Conservation (phyloP, 352 stramenopile genomes). For the Phytopythium oedochilum region DNA sequence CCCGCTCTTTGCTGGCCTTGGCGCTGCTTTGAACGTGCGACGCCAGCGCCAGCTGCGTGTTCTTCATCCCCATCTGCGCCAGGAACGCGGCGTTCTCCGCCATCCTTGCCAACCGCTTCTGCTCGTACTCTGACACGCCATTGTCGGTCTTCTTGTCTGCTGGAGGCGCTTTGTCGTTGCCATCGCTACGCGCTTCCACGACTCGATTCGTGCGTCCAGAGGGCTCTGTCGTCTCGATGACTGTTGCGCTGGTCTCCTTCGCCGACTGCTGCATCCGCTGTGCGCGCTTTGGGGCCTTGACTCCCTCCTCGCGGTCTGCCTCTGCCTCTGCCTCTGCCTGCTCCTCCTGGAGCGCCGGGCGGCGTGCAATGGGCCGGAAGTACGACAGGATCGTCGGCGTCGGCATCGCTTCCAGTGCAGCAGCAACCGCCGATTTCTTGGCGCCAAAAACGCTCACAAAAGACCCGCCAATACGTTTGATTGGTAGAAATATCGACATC, state of each 20-base stretch:
- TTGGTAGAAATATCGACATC: not conserved
- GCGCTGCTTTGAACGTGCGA: conserved; percentile 1
- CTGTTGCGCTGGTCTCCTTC: not conserved
- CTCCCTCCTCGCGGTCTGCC: not conserved
- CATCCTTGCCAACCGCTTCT: conserved; percentile 31
- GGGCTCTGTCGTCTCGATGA: no score
- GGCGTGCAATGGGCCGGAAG: not conserved
- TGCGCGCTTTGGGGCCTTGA: not conserved
- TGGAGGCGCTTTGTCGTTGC: not conserved
- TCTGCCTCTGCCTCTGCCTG: not conserved
- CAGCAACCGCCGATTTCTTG: not conserved
- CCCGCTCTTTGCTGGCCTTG: not conserved
- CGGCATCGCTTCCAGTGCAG: not conserved
- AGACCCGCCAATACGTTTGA: not conserved
- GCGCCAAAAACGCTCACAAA: not conserved
- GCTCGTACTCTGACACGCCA: conserved; percentile 39
- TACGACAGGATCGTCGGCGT: conserved; percentile 4
- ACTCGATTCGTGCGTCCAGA: no score
- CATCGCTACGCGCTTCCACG: no score
- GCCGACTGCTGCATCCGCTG: not conserved
- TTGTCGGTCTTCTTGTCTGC: not conserved
- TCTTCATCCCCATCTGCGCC: conserved; percentile 31
- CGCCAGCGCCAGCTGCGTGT: conserved; percentile 15
- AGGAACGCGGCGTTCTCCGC: conserved; percentile 42
- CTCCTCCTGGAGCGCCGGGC: not conserved